Percentiles rank a stretch among this genome's conserved stretches.
Evolutionary conservation across 2,329 filamentous ascomycete genomes (phyloP).

Genomic region (Diaporthe longicolla): DNA sequence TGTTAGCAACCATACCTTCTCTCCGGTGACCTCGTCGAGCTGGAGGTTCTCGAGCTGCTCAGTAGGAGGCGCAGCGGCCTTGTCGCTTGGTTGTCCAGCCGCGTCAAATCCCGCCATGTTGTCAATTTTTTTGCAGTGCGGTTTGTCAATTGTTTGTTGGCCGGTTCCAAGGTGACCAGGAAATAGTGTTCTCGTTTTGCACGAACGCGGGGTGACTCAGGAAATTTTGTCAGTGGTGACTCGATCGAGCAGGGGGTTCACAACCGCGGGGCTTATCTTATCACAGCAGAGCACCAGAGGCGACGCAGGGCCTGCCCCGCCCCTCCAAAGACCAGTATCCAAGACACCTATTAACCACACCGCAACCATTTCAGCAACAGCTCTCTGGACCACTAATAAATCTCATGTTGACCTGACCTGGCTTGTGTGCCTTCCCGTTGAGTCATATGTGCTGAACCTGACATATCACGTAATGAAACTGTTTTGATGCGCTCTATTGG

Average conservation of each 20-base stretch:
- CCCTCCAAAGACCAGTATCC: neutral
- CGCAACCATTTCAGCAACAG: neutral
- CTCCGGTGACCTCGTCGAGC: constrained; percentile 93
- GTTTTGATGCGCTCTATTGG: neutral
- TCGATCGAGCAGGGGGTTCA: constrained; percentile 14
- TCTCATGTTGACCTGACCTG: neutral
- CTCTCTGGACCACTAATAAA: neutral
- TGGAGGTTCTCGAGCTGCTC: constrained; percentile 79
- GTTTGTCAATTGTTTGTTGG: constrained; percentile 34
- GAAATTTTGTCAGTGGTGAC: constrained; percentile 35
- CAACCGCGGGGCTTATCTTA: constrained; percentile 39
- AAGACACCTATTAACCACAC: neutral
- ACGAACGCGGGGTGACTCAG: constrained; percentile 36
- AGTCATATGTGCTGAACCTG: neutral
- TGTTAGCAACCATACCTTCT: constrained; percentile 60
- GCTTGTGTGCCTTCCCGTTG: too few species aligned
- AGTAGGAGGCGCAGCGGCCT: constrained; percentile 54
- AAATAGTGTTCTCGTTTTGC: neutral
- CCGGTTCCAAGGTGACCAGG: neutral
- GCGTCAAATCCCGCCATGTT: constrained; percentile 42
- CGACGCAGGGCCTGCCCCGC: neutral
- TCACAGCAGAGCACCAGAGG: neutral
- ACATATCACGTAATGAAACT: neutral
- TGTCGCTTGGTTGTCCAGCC: constrained; percentile 41
- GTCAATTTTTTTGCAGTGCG: constrained; percentile 15